Base-by-base conservation (phyloP, 148 eudicot species). In the Polygonum maritimum region DNA sequence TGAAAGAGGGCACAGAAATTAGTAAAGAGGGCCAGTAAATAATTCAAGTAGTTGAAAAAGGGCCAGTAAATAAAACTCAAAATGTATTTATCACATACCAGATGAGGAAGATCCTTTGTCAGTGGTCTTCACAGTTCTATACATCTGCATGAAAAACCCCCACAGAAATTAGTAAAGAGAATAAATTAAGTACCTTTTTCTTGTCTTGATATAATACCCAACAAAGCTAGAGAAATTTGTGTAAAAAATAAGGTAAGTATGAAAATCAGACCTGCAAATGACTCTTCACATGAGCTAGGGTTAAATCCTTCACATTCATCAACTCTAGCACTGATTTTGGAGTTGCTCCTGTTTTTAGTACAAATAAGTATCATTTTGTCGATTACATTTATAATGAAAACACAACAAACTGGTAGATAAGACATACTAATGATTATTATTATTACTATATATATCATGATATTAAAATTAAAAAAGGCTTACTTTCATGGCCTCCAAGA, bases 401-500 rank as follows among this genome's bases (percentile, higher is more conserved):
- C 44, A 39, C 12, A 3, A 35, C 3, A 0, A 39, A 70, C 21
- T 1, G 10, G n/a, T n/a, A 36, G 19, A 36, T 69, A 16, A 69
- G 47, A 44, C 22, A 3, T 62, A 62, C 22, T 21, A 2, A 62
- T 16, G 19, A 60, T 26, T 26, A 26, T 26, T 26, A 1, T 26
- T 26, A 26, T 26, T 26, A 19, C 2, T 3, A 62, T 22, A 16
- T 12, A 33, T 22, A 22, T 21, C 47, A 44, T 26, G 31, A 26
- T 0, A 44, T 1, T 6, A 7, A 44, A 44, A 44, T 10, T 44
- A 44, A 44, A 10, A 31, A 31, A 15, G 12, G 69, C 92, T 47
- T 87, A 94, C 98, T 86, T 81, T 92, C 97, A 88, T 94, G 98
- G 69, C 98, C 98, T 38, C 98, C 98, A 76, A 94, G 97, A 4